phyloP scores from a whole-genome alignment of 225 moss, liverwort and hornwort species.

The Pleurozium schreberi region DNA sequence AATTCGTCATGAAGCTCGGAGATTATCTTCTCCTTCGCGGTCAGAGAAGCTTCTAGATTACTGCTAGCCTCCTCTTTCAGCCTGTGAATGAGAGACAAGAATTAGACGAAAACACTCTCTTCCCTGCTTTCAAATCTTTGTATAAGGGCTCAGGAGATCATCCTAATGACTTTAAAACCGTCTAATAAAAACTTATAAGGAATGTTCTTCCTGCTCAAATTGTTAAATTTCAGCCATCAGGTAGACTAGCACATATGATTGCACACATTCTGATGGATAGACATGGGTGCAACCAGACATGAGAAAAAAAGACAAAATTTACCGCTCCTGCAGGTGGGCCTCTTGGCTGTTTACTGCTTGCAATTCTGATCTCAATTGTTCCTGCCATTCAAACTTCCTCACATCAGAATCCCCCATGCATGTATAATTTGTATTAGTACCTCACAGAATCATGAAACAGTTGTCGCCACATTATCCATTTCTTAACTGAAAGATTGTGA shows the following conservation, averaged over 20 bases:
- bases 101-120: background rate
- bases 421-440: background rate
- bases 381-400: slow-evolving; percentile 33
- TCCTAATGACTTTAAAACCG: background rate
- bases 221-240: background rate
- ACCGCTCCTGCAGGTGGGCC: slow-evolving; percentile 70
- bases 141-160: background rate
- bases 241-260: background rate
- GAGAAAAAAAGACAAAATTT: background rate
- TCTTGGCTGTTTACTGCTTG: slow-evolving; percentile 81
- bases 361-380: slow-evolving; percentile 82
- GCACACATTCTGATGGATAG: background rate
- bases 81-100: slow-evolving; percentile 16
- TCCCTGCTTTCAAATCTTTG: background rate
- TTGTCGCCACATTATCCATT: background rate
- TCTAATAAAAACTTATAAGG: background rate
- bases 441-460: background rate
- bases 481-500: background rate
- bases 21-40: slow-evolving; percentile 88
- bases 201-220: background rate
- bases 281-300: background rate
- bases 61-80: slow-evolving; percentile 78
- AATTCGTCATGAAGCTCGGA: slow-evolving; percentile 83
- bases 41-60: slow-evolving; percentile 79
- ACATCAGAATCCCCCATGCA: background rate